Conservation (phyloP, 495 filamentous ascomycete species). For the Neurospora sp. region DNA sequence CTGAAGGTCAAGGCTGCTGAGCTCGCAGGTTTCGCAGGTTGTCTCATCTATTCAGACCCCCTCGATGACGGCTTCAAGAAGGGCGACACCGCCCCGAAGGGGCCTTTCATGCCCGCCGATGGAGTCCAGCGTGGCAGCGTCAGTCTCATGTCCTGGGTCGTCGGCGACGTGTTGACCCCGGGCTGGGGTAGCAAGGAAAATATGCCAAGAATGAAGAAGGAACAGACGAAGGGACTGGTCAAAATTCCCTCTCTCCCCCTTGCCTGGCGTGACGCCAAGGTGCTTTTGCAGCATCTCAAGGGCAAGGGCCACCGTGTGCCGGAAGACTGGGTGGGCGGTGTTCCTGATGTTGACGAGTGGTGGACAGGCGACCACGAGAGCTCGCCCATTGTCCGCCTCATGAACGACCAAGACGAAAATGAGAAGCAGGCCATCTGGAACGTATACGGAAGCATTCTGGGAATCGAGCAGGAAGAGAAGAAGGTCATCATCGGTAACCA, state of each 20-base stretch:
- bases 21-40: conserved; percentile 70
- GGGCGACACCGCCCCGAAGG: conserved; percentile 60
- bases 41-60: conserved; percentile 87
- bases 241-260: conserved; percentile 85
- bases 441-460: conserved; percentile 68
- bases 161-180: conserved; percentile 82
- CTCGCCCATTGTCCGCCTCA: conserved; percentile 71
- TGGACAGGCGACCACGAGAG: conserved; percentile 65
- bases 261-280: conserved; percentile 78
- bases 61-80: conserved; percentile 64
- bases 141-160: conserved; percentile 68
- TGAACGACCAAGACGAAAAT: conserved; percentile 79
- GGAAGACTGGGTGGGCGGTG: conserved; percentile 64
- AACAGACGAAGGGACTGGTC: conserved; percentile 61
- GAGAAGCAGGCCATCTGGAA: conserved; percentile 84
- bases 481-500: conserved; percentile 88
- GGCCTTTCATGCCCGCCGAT: conserved; percentile 66
- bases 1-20: conserved; percentile 88
- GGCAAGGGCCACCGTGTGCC: conserved; percentile 64
- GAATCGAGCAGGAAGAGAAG: conserved; percentile 75
- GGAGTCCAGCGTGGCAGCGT: conserved; percentile 79
- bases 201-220: conserved; percentile 52
- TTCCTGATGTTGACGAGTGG: conserved; percentile 62
- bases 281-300: conserved; percentile 64
- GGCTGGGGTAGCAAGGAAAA: conserved; percentile 70